phyloP scores from a whole-genome alignment of 768 basidiomycete genomes.

The Pisolithus orientalis region DNA sequence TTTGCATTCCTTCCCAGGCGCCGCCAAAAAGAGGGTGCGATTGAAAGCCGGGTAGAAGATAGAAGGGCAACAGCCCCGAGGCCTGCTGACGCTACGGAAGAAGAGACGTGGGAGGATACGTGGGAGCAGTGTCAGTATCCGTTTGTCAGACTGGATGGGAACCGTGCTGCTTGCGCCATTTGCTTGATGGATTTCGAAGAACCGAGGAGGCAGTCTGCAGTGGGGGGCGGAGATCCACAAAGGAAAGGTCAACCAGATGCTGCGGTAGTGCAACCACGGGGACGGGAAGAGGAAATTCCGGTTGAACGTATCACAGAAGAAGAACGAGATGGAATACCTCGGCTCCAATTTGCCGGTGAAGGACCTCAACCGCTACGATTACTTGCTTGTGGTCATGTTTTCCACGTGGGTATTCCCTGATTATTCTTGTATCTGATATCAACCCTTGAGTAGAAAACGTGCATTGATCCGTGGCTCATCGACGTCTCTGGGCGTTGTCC shows the following conservation, averaged over 20 bases:
- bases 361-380: constrained; percentile 73
- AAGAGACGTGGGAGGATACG: constrained; percentile 64
- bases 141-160: constrained; percentile 75
- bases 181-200: constrained; percentile 83
- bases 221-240: constrained; percentile 24
- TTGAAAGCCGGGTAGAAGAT: constrained; percentile 11
- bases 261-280: constrained; percentile 4
- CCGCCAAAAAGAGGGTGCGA: constrained; percentile 17
- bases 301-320: constrained; percentile 36
- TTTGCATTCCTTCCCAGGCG: constrained; percentile 47
- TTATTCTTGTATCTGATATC: constrained; percentile 2
- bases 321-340: constrained; percentile 37
- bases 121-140: constrained; percentile 78
- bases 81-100: constrained; percentile 20
- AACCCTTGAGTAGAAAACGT: constrained; percentile 56
- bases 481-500: constrained; percentile 86
- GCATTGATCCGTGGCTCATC: constrained; percentile 84
- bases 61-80: constrained; percentile 7
- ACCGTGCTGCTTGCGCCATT: constrained; percentile 80
- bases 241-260: constrained; percentile 7
- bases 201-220: constrained; percentile 37
- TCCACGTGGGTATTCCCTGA: constrained; percentile 58
- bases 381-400: constrained; percentile 79
- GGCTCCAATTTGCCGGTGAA: constrained; percentile 65
- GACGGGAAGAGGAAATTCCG: constrained; percentile 22